These are phyloP conservation scores for Golubevia pallescens DNA, from an alignment of 1,284 basidiomycete species.

Conservation along the genomic window DNA sequence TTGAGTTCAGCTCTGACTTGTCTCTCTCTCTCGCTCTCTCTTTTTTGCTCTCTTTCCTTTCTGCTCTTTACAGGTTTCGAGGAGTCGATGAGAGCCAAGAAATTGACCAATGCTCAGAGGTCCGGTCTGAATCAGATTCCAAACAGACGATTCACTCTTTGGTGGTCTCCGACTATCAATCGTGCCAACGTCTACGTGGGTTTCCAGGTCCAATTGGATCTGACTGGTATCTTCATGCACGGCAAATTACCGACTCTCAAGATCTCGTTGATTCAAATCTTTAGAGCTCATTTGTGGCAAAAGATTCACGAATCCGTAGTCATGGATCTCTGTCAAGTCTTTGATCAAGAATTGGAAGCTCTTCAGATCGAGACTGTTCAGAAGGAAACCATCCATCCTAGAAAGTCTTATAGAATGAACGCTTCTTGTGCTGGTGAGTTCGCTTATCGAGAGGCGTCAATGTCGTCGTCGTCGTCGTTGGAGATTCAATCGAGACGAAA, in stretches of 20 bases:
- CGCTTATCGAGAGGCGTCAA: no score
- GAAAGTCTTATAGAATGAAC: conserved; percentile 63
- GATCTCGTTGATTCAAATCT: conserved; percentile 63
- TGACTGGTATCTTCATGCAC: conserved; percentile 64
- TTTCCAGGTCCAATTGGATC: conserved; percentile 64
- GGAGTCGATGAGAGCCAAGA: conserved; percentile 63
- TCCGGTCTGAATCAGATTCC: conserved; percentile 64
- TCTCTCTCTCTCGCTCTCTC: background rate
- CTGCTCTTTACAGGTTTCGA: conserved; percentile 29
- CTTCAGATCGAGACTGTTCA: conserved; percentile 64
- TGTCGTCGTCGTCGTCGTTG: background rate
- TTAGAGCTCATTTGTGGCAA: conserved; percentile 64
- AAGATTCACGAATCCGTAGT: conserved; percentile 64
- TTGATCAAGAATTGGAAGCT: conserved; percentile 64
- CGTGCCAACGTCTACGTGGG: conserved; percentile 64
- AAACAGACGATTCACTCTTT: conserved; percentile 63
- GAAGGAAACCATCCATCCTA: conserved; percentile 64
- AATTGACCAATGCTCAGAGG: conserved; percentile 62
- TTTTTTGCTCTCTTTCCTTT: background rate
- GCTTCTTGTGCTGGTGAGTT: conserved; percentile 45
- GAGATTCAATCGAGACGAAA: background rate
- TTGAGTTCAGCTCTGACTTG: background rate
- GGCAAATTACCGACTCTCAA: conserved; percentile 64
- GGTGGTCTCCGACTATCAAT: conserved; percentile 64
- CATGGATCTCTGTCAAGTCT: conserved; percentile 64